phyloP scores from a whole-genome alignment of 2,329 filamentous ascomycete genomes.

The Knufia petricola region DNA sequence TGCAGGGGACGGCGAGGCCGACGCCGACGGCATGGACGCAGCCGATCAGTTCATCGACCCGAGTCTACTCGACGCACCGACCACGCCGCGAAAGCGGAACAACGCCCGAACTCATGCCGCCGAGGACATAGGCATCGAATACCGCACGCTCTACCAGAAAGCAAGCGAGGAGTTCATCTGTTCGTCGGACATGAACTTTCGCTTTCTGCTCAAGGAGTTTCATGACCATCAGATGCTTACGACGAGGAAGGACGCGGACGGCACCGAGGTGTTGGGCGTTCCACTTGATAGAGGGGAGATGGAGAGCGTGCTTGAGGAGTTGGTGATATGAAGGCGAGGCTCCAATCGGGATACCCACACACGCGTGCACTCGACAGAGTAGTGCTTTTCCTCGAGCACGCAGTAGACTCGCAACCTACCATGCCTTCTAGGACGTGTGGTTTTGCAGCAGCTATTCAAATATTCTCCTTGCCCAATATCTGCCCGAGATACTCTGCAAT shows the following conservation, averaged over 20 bases:
- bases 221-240: constrained; percentile 97
- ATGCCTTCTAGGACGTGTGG: too few relatives aligned
- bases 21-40: constrained; percentile 26
- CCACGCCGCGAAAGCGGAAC: constrained; percentile 21
- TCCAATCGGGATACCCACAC: too few relatives aligned
- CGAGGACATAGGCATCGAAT: constrained; percentile 63
- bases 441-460: not conserved
- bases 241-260: constrained; percentile 72
- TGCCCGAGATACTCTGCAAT: constrained; percentile 34
- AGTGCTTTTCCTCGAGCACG: too few relatives aligned
- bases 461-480: not conserved
- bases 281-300: constrained; percentile 83
- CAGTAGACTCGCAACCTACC: too few relatives aligned
- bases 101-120: constrained; percentile 6
- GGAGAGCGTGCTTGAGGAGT: constrained; percentile 77
- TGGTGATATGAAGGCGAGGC: too few relatives aligned
- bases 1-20: constrained; percentile 20
- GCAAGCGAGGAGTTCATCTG: constrained; percentile 95
- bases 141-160: constrained; percentile 85
- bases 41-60: constrained; percentile 21
- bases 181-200: constrained; percentile 89
- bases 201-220: constrained; percentile 91
- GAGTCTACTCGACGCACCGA: constrained; percentile 12
- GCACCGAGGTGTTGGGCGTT: constrained; percentile 74
- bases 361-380: too few relatives aligned